Evolutionary conservation across 1,284 basidiomycete species (phyloP).

Genomic region (Ceratobasidium sp.): DNA sequence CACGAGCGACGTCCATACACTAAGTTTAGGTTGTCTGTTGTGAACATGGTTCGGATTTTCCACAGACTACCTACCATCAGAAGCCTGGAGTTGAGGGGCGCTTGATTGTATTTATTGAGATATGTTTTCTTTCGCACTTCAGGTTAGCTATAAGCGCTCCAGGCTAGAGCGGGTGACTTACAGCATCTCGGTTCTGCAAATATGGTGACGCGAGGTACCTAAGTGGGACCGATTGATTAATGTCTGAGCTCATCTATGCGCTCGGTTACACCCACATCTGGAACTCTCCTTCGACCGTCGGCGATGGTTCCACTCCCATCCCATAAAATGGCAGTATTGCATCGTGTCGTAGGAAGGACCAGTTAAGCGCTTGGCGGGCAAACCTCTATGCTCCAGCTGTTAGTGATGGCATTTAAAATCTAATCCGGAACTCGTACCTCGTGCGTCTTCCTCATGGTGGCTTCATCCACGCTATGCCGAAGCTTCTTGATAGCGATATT

Average conservation of each 20-base stretch:
- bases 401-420: too few species aligned
- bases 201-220: slow-evolving; percentile 35
- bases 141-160: too few species aligned
- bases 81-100: not conserved
- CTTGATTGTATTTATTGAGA: slow-evolving; percentile 6
- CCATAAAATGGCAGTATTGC: slow-evolving; percentile 36
- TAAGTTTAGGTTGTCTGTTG: not conserved
- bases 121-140: too few species aligned
- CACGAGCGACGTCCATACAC: slow-evolving; percentile 31
- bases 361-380: slow-evolving; percentile 26
- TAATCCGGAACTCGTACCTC: too few species aligned
- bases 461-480: slow-evolving; percentile 18
- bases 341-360: slow-evolving; percentile 31
- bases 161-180: too few species aligned
- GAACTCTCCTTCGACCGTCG: not conserved
- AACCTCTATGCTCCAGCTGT: too few species aligned
- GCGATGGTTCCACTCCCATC: slow-evolving; percentile 1
- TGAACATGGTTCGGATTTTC: too few species aligned
- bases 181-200: slow-evolving; percentile 32
- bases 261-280: slow-evolving; percentile 38
- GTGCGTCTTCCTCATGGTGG: slow-evolving; percentile 10
- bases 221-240: too few species aligned
- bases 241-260: too few species aligned
- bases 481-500: slow-evolving; percentile 38
- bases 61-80: not conserved